phyloP scores from a whole-genome alignment of 1,284 basidiomycete genomes.

The Puccinia polysora region DNA sequence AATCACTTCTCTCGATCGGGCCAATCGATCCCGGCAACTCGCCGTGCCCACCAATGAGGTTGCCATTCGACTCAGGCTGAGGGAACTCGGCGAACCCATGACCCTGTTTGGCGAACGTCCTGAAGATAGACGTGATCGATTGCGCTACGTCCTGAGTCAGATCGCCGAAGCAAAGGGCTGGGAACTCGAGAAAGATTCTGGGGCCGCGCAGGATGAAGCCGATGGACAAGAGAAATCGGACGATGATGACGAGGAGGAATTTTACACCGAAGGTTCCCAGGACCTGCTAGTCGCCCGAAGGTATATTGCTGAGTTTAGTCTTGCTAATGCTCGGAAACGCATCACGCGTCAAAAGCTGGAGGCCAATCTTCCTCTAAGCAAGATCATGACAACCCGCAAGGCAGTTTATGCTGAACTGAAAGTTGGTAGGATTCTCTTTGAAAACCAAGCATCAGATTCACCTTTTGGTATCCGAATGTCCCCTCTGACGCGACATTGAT shows the following conservation, averaged over 20 bases:
- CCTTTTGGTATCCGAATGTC: no score
- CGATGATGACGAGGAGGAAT: conserved; percentile 69
- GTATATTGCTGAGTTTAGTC: conserved; percentile 81
- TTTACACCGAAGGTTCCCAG: conserved; percentile 85
- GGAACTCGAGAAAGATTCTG: conserved; percentile 44
- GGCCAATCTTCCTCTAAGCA: conserved; percentile 77
- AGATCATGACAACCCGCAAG: conserved; percentile 83
- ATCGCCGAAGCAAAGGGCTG: conserved; percentile 66
- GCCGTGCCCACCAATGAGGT: conserved; percentile 96
- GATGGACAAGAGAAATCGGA: conserved; percentile 61
- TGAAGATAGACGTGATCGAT: conserved; percentile 73
- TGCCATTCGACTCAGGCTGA: conserved; percentile 77
- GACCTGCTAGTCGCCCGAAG: conserved; percentile 77
- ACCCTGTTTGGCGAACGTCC: conserved; percentile 88
- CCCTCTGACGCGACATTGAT: no score
- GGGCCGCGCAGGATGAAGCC: conserved; percentile 30
- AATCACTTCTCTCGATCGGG: conserved; percentile 24
- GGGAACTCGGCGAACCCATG: conserved; percentile 91
- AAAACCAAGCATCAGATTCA: neutral
- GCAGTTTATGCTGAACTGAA: conserved; percentile 83
- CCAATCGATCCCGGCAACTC: conserved; percentile 68
- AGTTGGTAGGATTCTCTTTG: conserved; percentile 56
- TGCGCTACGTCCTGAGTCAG: conserved; percentile 85
- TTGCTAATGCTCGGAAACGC: conserved; percentile 86
- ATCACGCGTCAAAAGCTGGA: conserved; percentile 83